phyloP scores from a whole-genome alignment of 176 grass and related monocot genomes.

The Luzula sylvatica region DNA sequence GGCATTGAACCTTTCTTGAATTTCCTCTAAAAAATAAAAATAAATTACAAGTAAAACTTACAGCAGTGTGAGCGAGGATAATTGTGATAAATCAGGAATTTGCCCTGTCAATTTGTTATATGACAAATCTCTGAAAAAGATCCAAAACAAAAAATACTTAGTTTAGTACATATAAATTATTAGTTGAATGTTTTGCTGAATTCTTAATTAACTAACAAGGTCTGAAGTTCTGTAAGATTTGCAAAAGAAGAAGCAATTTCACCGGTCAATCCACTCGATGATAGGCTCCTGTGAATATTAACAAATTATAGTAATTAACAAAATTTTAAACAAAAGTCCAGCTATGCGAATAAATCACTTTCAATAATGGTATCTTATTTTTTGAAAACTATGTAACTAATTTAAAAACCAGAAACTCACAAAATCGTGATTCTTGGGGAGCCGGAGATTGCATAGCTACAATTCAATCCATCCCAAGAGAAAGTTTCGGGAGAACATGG shows the following conservation, averaged over 20 bases:
- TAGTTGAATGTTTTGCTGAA: too few species aligned
- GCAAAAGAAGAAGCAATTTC: slow-evolving; percentile 32
- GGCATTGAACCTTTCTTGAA: too few species aligned
- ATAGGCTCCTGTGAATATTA: slow-evolving; percentile 30
- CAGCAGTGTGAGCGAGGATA: slow-evolving; percentile 32
- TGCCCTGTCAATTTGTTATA: slow-evolving; percentile 46
- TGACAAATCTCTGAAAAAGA: slow-evolving; percentile 50
- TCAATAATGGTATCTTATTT: background rate
- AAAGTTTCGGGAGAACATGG: slow-evolving; percentile 37
- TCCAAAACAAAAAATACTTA: background rate
- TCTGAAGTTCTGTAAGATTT: slow-evolving; percentile 29
- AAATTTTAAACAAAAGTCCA: background rate
- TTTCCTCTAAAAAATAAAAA: too few species aligned
- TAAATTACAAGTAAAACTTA: slow-evolving; percentile 21
- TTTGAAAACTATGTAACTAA: background rate
- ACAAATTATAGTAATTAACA: background rate
- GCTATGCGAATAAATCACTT: background rate
- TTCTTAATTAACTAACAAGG: slow-evolving; percentile 22
- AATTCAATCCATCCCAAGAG: slow-evolving; percentile 43
- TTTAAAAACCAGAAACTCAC: slow-evolving; percentile 30
- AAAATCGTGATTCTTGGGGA: slow-evolving; percentile 31
- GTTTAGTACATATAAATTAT: too few species aligned
- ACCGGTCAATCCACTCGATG: slow-evolving; percentile 31
- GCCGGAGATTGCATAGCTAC: slow-evolving; percentile 29
- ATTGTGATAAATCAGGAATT: slow-evolving; percentile 43